Evolutionary conservation across 371 early-diverging fungal genomes (phyloP).

Genomic region (Phascolomyces articulosus): DNA sequence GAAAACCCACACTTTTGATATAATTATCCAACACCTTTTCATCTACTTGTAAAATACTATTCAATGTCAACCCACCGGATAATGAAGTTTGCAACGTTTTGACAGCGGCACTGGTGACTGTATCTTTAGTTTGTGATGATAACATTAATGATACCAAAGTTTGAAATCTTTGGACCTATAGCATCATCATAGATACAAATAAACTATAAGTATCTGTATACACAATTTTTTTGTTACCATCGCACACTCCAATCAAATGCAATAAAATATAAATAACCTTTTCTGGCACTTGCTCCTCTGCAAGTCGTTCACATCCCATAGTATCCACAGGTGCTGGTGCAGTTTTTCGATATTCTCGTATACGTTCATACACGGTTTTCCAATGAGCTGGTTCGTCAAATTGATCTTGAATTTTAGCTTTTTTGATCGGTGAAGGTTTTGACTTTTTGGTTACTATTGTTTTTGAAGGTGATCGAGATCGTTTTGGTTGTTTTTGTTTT

Average conservation of each 20-base stretch:
- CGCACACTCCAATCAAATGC: too few species aligned
- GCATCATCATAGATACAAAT: too few species aligned
- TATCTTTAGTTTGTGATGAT: slow-evolving; percentile 97
- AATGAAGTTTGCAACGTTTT: slow-evolving; percentile 62
- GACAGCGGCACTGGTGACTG: slow-evolving; percentile 84
- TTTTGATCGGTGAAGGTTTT: not conserved
- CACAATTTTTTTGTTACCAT: too few species aligned
- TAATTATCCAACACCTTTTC: slow-evolving; percentile 67
- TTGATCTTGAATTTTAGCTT: not conserved
- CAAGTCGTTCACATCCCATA: slow-evolving; percentile 90
- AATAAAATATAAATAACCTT: slow-evolving; percentile 11
- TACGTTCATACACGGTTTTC: slow-evolving; percentile 64
- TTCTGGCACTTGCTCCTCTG: slow-evolving; percentile 42
- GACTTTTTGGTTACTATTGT: not conserved
- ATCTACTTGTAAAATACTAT: slow-evolving; percentile 59
- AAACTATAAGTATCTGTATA: too few species aligned
- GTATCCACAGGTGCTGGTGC: slow-evolving; percentile 93
- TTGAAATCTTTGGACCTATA: slow-evolving; percentile 79
- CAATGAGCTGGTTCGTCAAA: slow-evolving; percentile 61
- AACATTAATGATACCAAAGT: slow-evolving; percentile 91
- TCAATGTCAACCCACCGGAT: slow-evolving; percentile 67
- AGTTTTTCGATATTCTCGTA: slow-evolving; percentile 63
- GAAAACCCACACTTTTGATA: slow-evolving; percentile 91
- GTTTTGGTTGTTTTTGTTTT: not conserved
- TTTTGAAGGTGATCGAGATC: not conserved